A percentile compares a stretch with the other conserved stretches of the same genome.
Conservation (phyloP, 2,329 filamentous ascomycete genomes). For the Aschersonia sp. region DNA sequence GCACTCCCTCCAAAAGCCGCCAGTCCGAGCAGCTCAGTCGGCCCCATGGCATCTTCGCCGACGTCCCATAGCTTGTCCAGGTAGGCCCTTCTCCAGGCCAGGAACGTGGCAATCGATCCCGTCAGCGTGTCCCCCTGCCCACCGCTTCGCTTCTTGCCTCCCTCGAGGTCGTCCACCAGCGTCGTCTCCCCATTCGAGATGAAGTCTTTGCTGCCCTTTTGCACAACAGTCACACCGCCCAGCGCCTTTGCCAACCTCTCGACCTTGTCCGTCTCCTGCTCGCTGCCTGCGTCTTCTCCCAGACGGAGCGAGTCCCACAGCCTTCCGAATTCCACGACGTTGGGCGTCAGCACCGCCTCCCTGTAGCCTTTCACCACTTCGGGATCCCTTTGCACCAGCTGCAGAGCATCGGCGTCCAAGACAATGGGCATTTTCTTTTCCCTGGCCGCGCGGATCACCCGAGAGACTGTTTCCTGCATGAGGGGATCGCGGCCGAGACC, state of each 20-base stretch:
- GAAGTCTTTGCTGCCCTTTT: slow-evolving; percentile 73
- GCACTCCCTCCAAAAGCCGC: slow-evolving; percentile 77
- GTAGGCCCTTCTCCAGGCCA: slow-evolving; percentile 83
- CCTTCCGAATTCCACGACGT: slow-evolving; percentile 81
- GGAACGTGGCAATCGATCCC: slow-evolving; percentile 72
- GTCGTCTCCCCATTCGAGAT: slow-evolving; percentile 69
- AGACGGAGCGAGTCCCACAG: slow-evolving; percentile 64
- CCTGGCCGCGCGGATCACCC: slow-evolving; percentile 65
- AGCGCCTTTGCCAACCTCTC: slow-evolving; percentile 58
- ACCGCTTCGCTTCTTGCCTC: slow-evolving; percentile 78
- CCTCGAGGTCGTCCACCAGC: slow-evolving; percentile 61
- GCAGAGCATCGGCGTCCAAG: slow-evolving; percentile 79
- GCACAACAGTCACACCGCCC: slow-evolving; percentile 77
- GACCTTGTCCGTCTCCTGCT: slow-evolving; percentile 31
- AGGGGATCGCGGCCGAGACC: slow-evolving; percentile 79
- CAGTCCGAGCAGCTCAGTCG: slow-evolving; percentile 52
- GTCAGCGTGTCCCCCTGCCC: slow-evolving; percentile 95
- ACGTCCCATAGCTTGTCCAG: slow-evolving; percentile 64
- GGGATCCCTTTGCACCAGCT: slow-evolving; percentile 60
- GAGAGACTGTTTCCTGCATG: slow-evolving; percentile 75
- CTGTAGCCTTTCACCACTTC: slow-evolving; percentile 67
- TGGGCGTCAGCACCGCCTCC: slow-evolving; percentile 81
- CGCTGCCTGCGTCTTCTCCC: slow-evolving; percentile 25
- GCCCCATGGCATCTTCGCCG: slow-evolving; percentile 27
- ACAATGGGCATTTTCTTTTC: slow-evolving; percentile 64